phyloP scores from a whole-genome alignment of 1,284 basidiomycete genomes.

The Rhodotorula glutinis region DNA sequence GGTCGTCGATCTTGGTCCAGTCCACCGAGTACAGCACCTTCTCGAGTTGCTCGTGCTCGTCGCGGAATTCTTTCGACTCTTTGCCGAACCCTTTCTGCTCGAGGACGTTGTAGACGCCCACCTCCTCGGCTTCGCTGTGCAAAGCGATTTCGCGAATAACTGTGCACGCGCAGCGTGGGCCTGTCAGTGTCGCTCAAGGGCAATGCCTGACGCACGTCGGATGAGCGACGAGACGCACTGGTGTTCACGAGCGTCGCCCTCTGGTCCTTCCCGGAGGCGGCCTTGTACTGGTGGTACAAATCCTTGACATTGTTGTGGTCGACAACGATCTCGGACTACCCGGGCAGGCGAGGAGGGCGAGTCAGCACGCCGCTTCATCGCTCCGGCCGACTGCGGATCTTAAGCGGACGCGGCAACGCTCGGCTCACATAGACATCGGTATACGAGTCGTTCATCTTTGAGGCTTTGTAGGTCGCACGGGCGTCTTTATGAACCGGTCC shows the following conservation, averaged over 20 bases:
- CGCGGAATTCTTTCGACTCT: constrained; percentile 24
- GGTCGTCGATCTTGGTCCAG: constrained; percentile 22
- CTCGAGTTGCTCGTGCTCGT: constrained; percentile 43
- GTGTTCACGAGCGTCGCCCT: constrained; percentile 16
- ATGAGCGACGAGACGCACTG: no score
- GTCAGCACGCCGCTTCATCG: no score
- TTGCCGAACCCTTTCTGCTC: constrained; percentile 17
- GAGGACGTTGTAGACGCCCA: constrained; percentile 40
- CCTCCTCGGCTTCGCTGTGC: constrained; percentile 32
- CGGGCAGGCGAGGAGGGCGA: neutral
- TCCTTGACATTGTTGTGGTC: constrained; percentile 29
- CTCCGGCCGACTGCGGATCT: no score
- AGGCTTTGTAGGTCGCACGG: neutral
- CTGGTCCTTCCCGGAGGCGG: constrained; percentile 6
- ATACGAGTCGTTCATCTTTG: neutral
- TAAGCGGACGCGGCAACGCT: no score
- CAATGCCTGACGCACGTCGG: no score
- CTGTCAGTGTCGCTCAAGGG: no score
- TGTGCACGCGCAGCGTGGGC: neutral
- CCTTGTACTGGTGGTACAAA: constrained; percentile 14
- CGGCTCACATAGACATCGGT: constrained; percentile 7
- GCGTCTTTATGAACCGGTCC: neutral
- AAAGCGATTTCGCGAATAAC: constrained; percentile 29
- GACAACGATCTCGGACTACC: constrained; percentile 12
- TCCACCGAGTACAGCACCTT: constrained; percentile 36